Percentiles rank a stretch among this genome's conserved stretches.
phyloP scores from a whole-genome alignment of 2,329 filamentous ascomycete species.

The Sporothrix curviconia region DNA sequence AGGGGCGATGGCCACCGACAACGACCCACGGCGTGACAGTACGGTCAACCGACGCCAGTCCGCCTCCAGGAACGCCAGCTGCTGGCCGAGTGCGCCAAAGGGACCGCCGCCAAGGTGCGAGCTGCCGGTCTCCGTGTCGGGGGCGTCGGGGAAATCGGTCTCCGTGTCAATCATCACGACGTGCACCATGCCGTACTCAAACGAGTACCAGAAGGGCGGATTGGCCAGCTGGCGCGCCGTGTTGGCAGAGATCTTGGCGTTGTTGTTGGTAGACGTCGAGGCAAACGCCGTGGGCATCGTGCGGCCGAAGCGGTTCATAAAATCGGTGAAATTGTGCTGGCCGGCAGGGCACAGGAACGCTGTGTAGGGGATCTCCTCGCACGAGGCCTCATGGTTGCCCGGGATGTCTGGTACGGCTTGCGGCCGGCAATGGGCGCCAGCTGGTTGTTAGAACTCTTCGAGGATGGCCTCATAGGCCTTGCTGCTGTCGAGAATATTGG shows the following conservation, averaged over 20 bases:
- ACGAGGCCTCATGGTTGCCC: conserved; percentile 55
- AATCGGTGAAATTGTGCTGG: conserved; percentile 56
- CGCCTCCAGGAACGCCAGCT: conserved; percentile 47
- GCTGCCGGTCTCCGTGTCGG: conserved; percentile 30
- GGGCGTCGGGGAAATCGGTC: conserved; percentile 47
- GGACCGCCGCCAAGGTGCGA: conserved; percentile 40
- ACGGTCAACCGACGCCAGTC: conserved; percentile 52
- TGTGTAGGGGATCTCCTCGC: conserved; percentile 36
- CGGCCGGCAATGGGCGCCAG: conserved; percentile 46
- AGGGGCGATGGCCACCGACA: conserved; percentile 37
- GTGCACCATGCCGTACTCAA: conserved; percentile 53
- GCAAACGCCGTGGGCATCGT: conserved; percentile 46
- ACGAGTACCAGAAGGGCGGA: conserved; percentile 55
- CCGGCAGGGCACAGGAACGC: conserved; percentile 40
- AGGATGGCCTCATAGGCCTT: conserved; percentile 97
- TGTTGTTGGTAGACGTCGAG: conserved; percentile 38
- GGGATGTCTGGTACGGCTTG: conserved; percentile 50
- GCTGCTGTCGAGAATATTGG: conserved; percentile 64
- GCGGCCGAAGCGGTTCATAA: conserved; percentile 46
- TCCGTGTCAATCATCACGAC: conserved; percentile 50
- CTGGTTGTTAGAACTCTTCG: conserved; percentile 69
- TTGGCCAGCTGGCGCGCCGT: conserved; percentile 39
- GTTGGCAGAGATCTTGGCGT: conserved; percentile 37
- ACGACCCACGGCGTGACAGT: conserved; percentile 48
- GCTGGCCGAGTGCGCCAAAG: conserved; percentile 43